phyloP scores from a whole-genome alignment of 2,329 filamentous ascomycete genomes.

The Trichoderma brevicompactum region DNA sequence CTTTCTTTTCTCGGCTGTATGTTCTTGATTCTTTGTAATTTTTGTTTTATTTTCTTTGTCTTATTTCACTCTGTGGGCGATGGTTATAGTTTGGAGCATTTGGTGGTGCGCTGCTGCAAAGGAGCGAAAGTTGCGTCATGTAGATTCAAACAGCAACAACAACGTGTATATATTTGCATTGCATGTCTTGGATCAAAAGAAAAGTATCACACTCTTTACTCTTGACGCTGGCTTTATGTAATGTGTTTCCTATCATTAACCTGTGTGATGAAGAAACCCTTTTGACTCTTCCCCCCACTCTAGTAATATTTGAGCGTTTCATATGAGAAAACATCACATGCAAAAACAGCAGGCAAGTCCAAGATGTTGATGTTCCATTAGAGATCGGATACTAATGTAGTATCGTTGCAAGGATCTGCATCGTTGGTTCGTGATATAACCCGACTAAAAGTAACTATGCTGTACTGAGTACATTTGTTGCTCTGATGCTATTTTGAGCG shows the following conservation, averaged over 20 bases:
- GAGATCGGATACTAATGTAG: neutral
- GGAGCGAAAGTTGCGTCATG: constrained; percentile 22
- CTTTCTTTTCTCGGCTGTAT: constrained; percentile 19
- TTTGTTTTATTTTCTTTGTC: neutral
- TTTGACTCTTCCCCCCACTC: too few relatives aligned
- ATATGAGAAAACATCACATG: too few relatives aligned
- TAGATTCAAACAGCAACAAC: constrained; percentile 18
- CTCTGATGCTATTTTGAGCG: too few relatives aligned
- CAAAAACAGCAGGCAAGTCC: too few relatives aligned
- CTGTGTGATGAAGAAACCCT: too few relatives aligned
- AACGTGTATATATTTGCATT: constrained; percentile 20
- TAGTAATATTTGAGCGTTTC: too few relatives aligned
- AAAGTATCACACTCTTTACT: neutral
- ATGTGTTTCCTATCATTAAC: too few relatives aligned
- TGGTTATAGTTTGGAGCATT: constrained; percentile 20
- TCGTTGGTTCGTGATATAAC: too few relatives aligned
- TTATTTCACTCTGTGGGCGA: neutral
- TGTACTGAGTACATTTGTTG: too few relatives aligned
- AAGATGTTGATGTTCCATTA: too few relatives aligned
- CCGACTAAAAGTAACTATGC: too few relatives aligned
- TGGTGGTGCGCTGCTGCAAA: constrained; percentile 24
- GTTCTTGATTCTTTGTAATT: constrained; percentile 23
- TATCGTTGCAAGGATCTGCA: neutral
- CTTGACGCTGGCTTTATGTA: too few relatives aligned
- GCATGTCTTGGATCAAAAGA: constrained; percentile 14